Percentiles rank a stretch among this genome's conserved stretches.
Conservation (phyloP, 2,329 filamentous ascomycete genomes). For the Aureobasidium sp. region DNA sequence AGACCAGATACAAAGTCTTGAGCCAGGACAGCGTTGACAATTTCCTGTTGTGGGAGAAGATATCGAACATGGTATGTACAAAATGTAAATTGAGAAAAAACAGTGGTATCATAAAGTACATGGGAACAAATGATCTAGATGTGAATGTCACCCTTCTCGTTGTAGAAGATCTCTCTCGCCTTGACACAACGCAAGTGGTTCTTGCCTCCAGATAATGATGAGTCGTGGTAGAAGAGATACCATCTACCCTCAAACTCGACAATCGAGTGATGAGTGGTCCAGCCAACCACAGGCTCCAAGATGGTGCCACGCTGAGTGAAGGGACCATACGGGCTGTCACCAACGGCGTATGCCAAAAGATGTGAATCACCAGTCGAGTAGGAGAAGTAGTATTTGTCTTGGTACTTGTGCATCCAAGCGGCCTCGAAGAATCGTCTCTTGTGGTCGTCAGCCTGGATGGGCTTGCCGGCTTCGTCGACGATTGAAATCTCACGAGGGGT, state of each 20-base stretch:
- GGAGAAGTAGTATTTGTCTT: slow-evolving; percentile 76
- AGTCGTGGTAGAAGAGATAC: slow-evolving; percentile 83
- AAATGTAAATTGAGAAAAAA: not conserved
- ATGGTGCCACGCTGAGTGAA: slow-evolving; percentile 79
- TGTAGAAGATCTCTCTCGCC: slow-evolving; percentile 79
- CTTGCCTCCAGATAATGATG: slow-evolving; percentile 71
- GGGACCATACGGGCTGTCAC: slow-evolving; percentile 71
- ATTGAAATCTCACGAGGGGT: slow-evolving; percentile 69
- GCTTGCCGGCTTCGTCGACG: slow-evolving; percentile 67
- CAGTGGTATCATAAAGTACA: slow-evolving; percentile 1
- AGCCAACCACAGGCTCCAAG: slow-evolving; percentile 79
- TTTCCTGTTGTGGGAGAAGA: not conserved
- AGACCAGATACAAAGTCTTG: no score
- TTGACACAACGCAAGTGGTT: slow-evolving; percentile 79
- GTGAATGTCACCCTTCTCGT: slow-evolving; percentile 67
- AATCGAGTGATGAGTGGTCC: slow-evolving; percentile 86
- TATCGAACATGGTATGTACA: not conserved
- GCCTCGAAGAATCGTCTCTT: slow-evolving; percentile 83
- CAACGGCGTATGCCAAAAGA: slow-evolving; percentile 74
- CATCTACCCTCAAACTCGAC: slow-evolving; percentile 77
- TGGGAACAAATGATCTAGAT: not conserved
- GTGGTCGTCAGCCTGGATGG: slow-evolving; percentile 72
- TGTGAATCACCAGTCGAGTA: slow-evolving; percentile 85
- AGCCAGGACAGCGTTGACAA: no score
- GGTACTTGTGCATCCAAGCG: slow-evolving; percentile 80